Base-by-base conservation (phyloP, 345 rosid genomes). In the Dipteronia sinensis region DNA sequence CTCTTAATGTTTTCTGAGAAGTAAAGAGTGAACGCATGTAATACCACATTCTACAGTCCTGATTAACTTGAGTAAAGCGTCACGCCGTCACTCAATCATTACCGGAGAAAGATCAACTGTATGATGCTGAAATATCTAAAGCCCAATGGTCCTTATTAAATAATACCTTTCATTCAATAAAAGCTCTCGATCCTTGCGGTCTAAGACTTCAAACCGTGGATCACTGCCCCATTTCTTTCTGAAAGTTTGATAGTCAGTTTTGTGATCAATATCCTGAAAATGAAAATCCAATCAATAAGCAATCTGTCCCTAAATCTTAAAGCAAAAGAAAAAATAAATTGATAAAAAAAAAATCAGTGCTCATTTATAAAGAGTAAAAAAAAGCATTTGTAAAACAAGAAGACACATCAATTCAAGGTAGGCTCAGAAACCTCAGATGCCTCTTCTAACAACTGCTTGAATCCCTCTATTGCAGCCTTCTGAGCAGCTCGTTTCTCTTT, bases 401-500 rank as follows among this genome's bases (percentile, higher is more conserved):
- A 56, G 6, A 65, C 64, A 61, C 64, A 12, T 61, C 9, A 75
- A 69, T 53, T 71, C 25, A 63, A 68, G 47, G 66, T 19, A 72
- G 69, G 29, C 7, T 23, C 73, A n/a, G 71, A 68, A 81, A 90
- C 99, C 90, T 85, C 83, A 34, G 87, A 83, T 63, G 91, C 94
- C 84, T 94, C 97, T 68, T 91, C 95, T 73, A 96, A 85, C 78
- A 96, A 85, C 86, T 91, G 91, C 88, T 78, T 96, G 86, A 94
- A 96, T 80, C 95, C 94, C 82, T 92, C 98, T 76, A 92, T 78
- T 69, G 97, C 97, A 82, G 94, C 95, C 88, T 88, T 96, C 87
- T 94, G 98, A 82, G 98, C 98, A 65, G 99, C 99, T 74, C 98
- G 91, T 79, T 92, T 95, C 85, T 96, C 99, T 85, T 87, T 91